These are phyloP conservation scores for Sugiyamaella castrensis DNA, from an alignment of 1,139 yeast species.

Conservation along the genomic window DNA sequence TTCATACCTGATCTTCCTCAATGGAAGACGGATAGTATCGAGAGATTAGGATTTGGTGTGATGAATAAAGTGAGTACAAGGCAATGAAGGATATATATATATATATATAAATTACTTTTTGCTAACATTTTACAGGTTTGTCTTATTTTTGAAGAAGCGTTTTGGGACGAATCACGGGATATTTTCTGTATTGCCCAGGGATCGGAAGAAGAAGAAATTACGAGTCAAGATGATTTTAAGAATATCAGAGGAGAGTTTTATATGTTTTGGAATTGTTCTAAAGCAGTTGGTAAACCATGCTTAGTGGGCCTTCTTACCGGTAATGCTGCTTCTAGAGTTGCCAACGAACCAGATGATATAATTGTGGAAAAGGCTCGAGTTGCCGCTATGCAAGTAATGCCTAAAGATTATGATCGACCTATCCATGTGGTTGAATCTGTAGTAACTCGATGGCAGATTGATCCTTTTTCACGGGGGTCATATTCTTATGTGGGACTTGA, in stretches of 20 bases:
- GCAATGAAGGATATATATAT: neutral
- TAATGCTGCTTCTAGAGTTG: conserved; percentile 38
- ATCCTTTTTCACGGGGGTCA: conserved; percentile 42
- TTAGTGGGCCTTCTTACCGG: conserved; percentile 43
- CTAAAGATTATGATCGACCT: conserved; percentile 18
- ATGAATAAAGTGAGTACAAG: conserved; percentile 40
- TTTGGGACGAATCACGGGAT: conserved; percentile 42
- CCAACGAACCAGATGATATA: conserved; percentile 36
- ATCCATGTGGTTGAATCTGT: conserved; percentile 39
- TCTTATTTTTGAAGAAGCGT: conserved; percentile 39
- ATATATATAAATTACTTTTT: neutral
- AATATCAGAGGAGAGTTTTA: conserved; percentile 40
- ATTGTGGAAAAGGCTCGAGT: conserved; percentile 38
- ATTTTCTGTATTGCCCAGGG: conserved; percentile 38
- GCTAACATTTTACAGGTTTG: conserved; percentile 28
- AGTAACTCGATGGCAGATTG: conserved; percentile 46
- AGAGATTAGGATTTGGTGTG: conserved; percentile 42
- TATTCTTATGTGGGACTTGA: conserved; percentile 44
- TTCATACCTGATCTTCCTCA: conserved; percentile 45
- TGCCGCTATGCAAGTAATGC: conserved; percentile 34
- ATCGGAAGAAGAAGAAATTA: conserved; percentile 15
- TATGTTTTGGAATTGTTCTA: conserved; percentile 41
- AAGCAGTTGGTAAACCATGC: conserved; percentile 39
- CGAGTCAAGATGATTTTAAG: conserved; percentile 28
- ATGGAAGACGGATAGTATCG: conserved; percentile 43